These are phyloP conservation scores for Populus simonii DNA, from an alignment of 345 rosid genomes.

Conservation along the genomic window DNA sequence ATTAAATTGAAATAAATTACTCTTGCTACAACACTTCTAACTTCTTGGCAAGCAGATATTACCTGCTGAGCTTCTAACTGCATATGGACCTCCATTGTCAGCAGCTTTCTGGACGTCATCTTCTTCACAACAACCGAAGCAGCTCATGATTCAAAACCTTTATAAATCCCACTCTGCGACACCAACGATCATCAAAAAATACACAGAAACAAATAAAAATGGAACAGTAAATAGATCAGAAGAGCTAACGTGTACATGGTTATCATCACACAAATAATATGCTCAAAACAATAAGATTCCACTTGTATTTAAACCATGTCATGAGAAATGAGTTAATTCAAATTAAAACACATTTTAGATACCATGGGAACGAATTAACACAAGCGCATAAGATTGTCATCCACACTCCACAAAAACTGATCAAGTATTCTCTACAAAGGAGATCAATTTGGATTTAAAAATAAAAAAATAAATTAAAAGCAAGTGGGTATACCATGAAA, in stretches of 20 bases:
- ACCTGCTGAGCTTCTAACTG: constrained; percentile 64
- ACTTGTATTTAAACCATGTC: neutral
- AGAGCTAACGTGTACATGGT: neutral
- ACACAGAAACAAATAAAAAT: constrained; percentile 1
- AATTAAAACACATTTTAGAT: neutral
- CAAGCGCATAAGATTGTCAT: neutral
- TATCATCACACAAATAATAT: neutral
- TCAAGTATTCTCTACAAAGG: neutral
- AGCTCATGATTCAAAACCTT: constrained; percentile 56
- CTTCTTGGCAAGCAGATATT: constrained; percentile 11
- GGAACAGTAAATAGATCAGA: neutral
- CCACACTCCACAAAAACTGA: neutral
- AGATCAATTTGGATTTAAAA: neutral
- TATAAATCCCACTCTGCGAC: constrained; percentile 8
- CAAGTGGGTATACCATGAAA: neutral
- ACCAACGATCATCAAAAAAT: neutral
- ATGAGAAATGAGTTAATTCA: neutral
- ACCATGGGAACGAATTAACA: neutral
- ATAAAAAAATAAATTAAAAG: neutral
- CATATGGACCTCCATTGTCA: constrained; percentile 59
- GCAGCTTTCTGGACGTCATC: constrained; percentile 66
- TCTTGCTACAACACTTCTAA: neutral
- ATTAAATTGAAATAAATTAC: neutral
- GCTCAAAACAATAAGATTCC: neutral
- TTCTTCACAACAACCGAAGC: constrained; percentile 78